Base-by-base conservation (phyloP, 1,139 yeast species). In the Kurtzmaniella natalensis region DNA sequence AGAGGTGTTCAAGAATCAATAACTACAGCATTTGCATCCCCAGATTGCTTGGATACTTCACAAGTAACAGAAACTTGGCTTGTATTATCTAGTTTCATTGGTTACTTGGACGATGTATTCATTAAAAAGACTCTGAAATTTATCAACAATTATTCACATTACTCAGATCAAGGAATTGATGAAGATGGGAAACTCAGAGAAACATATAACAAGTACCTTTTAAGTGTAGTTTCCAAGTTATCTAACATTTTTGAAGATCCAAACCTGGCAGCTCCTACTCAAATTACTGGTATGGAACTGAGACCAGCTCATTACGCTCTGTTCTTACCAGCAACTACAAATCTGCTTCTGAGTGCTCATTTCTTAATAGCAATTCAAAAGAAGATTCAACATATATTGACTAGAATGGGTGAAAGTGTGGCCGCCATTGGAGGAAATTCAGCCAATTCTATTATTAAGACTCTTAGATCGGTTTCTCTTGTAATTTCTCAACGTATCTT, bases 11-110 rank as follows among this genome's bases (percentile, higher is more conserved):
- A 26, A 15, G 29, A 26, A 15, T 17, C 29, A 17, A 14, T 26
- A 8, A 16, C 17, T 6, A 57, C 44, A 35, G 53, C 64, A 18
- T 64, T 2, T 68, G 64, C 39, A 62, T 59, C 27, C 57, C 57
- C 42, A 56, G 74, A 68, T 32, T 64, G 63, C 35, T 50, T 69
- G 35, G 75, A 69, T 42, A 52, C 67, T 31, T 63, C 72, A 15
- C 55, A 67, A 23, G 57, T 68, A 28, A 69, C 64, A 45, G 75
- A 69, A 45, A 57, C 73, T 1, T 69, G 75, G 75, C 51, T 68
- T 34, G 63, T 68, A 2, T 53, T 69, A 30, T 46, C 51, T 25
- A 69, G 66, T 40, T 66, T 63, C 42, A 49, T 68, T 15, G 49
- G 50, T 18, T 68, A 62, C 39, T 45, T 67, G 23, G 57, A 62